Conservation (phyloP, 768 basidiomycete species). For the Tephrocybe sp. region DNA sequence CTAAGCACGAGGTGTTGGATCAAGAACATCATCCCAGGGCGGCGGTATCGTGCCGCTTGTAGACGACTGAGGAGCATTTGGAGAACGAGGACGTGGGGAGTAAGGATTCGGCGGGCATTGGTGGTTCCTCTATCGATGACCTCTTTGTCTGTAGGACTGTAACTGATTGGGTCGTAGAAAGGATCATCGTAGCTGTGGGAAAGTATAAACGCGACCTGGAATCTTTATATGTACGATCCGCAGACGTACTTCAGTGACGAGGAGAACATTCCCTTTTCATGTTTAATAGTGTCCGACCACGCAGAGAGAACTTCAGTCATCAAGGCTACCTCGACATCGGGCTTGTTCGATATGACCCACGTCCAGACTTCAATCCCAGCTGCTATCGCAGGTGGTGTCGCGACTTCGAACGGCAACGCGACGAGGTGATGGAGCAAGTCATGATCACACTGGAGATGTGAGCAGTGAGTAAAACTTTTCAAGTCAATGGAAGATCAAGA, state of each 20-base stretch:
- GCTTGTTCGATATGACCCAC: constrained; percentile 89
- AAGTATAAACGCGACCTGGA: constrained; percentile 1
- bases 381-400: constrained; percentile 82
- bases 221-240: neutral
- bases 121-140: constrained; percentile 71
- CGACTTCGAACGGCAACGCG: constrained; percentile 83
- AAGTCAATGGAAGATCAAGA: neutral
- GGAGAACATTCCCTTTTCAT: constrained; percentile 83
- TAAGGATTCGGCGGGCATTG: constrained; percentile 72
- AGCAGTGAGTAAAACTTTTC: neutral
- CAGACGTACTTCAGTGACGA: constrained; percentile 69
- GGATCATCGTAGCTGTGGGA: constrained; percentile 80
- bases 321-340: constrained; percentile 76
- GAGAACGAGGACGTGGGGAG: constrained; percentile 81
- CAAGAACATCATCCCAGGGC: constrained; percentile 81
- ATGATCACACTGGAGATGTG: constrained; percentile 65
- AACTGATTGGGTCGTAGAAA: constrained; percentile 81
- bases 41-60: constrained; percentile 90
- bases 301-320: constrained; percentile 85
- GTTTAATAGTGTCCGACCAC: constrained; percentile 82
- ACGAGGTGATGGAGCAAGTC: constrained; percentile 88
- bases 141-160: constrained; percentile 88
- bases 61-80: constrained; percentile 90
- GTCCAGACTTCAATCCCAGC: constrained; percentile 95
- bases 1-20: constrained; percentile 83